Percentiles rank a stretch among this genome's conserved stretches.
Evolutionary conservation across 768 basidiomycete genomes (phyloP).

Genomic region (Lentinula boryana): DNA sequence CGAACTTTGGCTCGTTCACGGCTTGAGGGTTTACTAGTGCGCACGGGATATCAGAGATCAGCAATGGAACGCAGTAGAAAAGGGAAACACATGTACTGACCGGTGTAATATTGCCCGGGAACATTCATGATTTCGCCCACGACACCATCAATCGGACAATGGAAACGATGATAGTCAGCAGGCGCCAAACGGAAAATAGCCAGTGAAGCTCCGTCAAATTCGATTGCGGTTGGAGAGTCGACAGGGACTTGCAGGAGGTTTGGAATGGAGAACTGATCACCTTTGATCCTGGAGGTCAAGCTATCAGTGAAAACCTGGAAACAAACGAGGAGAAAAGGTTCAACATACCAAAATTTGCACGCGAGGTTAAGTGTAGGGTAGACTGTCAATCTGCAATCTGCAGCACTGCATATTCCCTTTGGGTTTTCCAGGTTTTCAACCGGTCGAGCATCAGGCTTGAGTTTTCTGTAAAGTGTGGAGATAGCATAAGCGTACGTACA

Average conservation of each 20-base stretch:
- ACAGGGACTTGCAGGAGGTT: constrained; percentile 44
- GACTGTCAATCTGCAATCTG: constrained; percentile 72
- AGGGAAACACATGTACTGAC: constrained; percentile 19
- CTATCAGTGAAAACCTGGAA: not conserved
- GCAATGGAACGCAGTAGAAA: not conserved
- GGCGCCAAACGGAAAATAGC: constrained; percentile 77
- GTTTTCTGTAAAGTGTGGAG: constrained; percentile 29
- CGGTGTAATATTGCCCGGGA: constrained; percentile 57
- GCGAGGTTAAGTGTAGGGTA: constrained; percentile 55
- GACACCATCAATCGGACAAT: constrained; percentile 57
- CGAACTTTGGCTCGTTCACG: constrained; percentile 57
- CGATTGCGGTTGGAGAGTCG: constrained; percentile 30
- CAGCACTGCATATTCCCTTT: constrained; percentile 51
- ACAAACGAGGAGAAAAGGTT: not conserved
- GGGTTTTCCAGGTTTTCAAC: constrained; percentile 50
- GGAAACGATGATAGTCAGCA: constrained; percentile 79
- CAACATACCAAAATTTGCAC: constrained; percentile 57
- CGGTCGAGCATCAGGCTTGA: constrained; percentile 56
- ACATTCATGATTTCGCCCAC: constrained; percentile 39
- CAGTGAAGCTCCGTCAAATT: constrained; percentile 42
- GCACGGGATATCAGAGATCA: not conserved
- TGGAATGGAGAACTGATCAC: constrained; percentile 61
- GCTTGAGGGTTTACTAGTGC: constrained; percentile 68
- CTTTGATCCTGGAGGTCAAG: constrained; percentile 51
- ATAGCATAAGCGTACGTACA: too few species aligned